Base-by-base conservation (phyloP, 371 early-diverging fungal species). In the Zopfochytrium polystomum region DNA sequence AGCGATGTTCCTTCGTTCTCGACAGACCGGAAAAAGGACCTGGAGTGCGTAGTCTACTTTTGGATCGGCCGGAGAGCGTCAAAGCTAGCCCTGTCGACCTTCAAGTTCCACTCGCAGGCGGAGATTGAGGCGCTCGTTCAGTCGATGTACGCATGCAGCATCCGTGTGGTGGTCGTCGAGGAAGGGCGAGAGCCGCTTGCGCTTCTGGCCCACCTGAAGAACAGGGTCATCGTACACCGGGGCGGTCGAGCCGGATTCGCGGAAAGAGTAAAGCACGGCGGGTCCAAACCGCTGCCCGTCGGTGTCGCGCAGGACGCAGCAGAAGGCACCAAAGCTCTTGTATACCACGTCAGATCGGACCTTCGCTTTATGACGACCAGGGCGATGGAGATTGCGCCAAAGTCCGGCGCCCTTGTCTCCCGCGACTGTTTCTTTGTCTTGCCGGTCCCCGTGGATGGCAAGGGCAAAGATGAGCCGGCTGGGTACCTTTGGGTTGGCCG, bases 41-140 rank as follows among this genome's bases (percentile, higher is more conserved):
- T 76, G 15, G 74, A 70, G 33, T 77, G 78, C 46, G 71, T 78
- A 13, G 76, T 77, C 23, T 80, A 80, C 67, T 78, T 76, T 63
- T 76, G 76, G 78, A 71, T 73, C 35, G 78, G 80, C 7, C 44
- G 58, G 9, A 33, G 50, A 0, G 59, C 73, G 2, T 56, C 60
- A 20, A 22, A 59, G 13, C 61, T 80, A 6, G 74, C 77, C 13
- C 64, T 59, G 45, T 73, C 75, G 22, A 70, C 77, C 3, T 80
- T 80, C 59, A 63, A 67, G 27, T 72, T 78, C 62, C 70, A 71
- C 31, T 75, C 77, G 9, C 68, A 67, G 54, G 2, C 26, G 13
- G 80, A 78, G 56, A 66, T 80, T 72, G 67, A 75, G 55, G 58
- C 60, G 9, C 60, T 78, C 2, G 66, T 80, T 5, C 32, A 52